Base-by-base conservation (phyloP, 2,329 filamentous ascomycete species). In the Beauveria asiatica region DNA sequence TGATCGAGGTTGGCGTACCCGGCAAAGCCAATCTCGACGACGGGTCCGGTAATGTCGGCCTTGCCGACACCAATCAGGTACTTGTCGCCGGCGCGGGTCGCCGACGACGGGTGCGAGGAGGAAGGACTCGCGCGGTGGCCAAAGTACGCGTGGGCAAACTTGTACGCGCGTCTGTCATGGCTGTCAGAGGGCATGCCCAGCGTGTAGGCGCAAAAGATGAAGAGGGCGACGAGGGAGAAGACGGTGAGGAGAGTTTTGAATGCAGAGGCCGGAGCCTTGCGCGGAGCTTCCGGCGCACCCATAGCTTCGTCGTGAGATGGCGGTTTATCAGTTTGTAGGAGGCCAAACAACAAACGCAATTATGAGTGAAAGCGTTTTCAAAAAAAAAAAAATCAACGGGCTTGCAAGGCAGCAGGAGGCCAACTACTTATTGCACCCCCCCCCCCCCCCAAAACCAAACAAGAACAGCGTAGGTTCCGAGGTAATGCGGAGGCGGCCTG, bases 1-100 rank as follows among this genome's bases (percentile, higher is more conserved):
- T 97, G 93, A 46, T 83, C 83, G n/a, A 87, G 78, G 72, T 92
- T 89, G 37, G 93, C 93, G 76, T 97, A 97, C 63, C 92, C 92
- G 80, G 93, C 94, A 70, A 97, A 82, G 67, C 91, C 92, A 69
- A 97, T 83, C 72, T 97, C 91, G 23, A 95, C 92, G 13, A 95
- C 90, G 0, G 92, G 91, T 2, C 89, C 81, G 0, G 82, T 84
- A 65, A 84, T 82, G 65, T 84, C 82, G 6, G 78, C 80, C 69
- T 83, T 83, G 51, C 81, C 81, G 2, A 81, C 80, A 19, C 81
- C 82, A 50, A 84, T 68, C 39, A 83, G 74, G 62, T 83, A 83
- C 62, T 68, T 70, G 59, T 73, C 70, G 25, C 71, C 53, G 19
- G 33, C 46, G 46, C 9, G 33, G 11, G 33, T 37, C 33, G 45